Evolutionary conservation across 2,329 filamentous ascomycete genomes (phyloP), one percentile per base, ranked within the genome.

Genomic region (Aaosphaeria arxii): DNA sequence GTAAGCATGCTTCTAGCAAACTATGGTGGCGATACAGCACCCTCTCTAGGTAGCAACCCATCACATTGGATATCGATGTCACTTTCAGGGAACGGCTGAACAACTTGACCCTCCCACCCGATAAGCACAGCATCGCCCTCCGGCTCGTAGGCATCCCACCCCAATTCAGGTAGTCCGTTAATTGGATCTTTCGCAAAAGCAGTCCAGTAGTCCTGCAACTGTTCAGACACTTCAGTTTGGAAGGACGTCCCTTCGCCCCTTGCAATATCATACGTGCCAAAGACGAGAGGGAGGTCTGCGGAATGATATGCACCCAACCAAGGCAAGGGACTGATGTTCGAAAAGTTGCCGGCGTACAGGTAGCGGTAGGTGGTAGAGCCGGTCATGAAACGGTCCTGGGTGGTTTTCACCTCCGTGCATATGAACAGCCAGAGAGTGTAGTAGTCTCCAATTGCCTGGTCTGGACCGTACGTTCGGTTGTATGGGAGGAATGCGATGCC

Each of bases 271-370:
- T 64, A 60, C 1, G 70, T 66, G 5, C 69, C 70, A 44, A 72
- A 71, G 6, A 71, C 52, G 31, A 71, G 50, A 5, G 62, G 60
- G 5, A 71, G 56, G 30, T 72, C 69, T 5, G 62, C 54, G 9
- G 56, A 59, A 46, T 72, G 69, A 42, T 67, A 72, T 6, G 69
- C 66, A 3, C 65, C 69, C 42, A 67, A 38, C 69, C 68, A 71
- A 36, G 54, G 58, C 9, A 52, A 55, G 2, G 66, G 68, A 1
- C 63, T 47, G 28, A 70, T 62, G 50, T 71, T 70, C 43, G 53
- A 60, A 43, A 69, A 70, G 44, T 69, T 69, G 1, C 69, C 70
- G 5, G 55, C 61, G 42, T 69, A 74, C 9, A 67, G 57, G 44
- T 70, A 73, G 42, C 70, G 66, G 52, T 66, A 72, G 0, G 69